Conservation (phyloP, 1,139 yeast genomes). For the Entelexis paramagnoliae region DNA sequence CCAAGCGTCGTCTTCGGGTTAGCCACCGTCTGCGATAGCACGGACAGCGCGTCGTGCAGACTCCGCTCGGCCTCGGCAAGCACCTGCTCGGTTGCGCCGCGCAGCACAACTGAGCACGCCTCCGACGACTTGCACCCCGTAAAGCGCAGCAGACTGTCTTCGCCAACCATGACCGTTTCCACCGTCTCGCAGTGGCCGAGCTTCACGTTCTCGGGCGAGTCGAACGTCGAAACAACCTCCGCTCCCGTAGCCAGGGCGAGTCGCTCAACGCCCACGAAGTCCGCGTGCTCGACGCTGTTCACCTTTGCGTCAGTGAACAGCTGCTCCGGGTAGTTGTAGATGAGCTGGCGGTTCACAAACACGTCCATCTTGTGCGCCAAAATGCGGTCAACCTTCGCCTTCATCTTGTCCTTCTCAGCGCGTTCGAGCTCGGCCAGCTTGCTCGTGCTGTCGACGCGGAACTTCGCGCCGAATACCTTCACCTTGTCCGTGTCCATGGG, state of each 20-base stretch:
- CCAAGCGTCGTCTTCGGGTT: constrained; percentile 95
- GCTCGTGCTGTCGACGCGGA: constrained; percentile 89
- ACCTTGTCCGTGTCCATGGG: constrained; percentile 96
- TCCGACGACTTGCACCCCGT: constrained; percentile 93
- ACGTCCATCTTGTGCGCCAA: constrained; percentile 73
- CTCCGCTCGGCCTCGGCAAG: constrained; percentile 97
- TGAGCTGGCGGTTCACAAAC: constrained; percentile 89
- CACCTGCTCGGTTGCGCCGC: constrained; percentile 96
- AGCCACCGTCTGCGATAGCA: constrained; percentile 84
- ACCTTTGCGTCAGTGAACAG: constrained; percentile 77
- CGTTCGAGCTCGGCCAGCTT: constrained; percentile 91
- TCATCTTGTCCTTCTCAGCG: constrained; percentile 93
- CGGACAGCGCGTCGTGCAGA: constrained; percentile 91
- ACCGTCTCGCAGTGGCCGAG: constrained; percentile 82
- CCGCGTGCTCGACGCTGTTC: constrained; percentile 95
- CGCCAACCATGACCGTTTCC: constrained; percentile 90
- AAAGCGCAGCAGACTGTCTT: constrained; percentile 72
- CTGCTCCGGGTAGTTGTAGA: constrained; percentile 97
- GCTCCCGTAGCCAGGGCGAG: constrained; percentile 95
- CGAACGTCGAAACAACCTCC: constrained; percentile 95
- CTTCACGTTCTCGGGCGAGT: constrained; percentile 74
- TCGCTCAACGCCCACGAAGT: constrained; percentile 95
- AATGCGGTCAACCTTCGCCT: constrained; percentile 76
- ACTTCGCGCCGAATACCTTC: constrained; percentile 94
- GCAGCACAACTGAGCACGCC: constrained; percentile 89